A percentile compares a stretch with the other conserved stretches of the same genome.
Conservation (phyloP, 108 stramenopile genomes). For the Schizochytrium sp. region DNA sequence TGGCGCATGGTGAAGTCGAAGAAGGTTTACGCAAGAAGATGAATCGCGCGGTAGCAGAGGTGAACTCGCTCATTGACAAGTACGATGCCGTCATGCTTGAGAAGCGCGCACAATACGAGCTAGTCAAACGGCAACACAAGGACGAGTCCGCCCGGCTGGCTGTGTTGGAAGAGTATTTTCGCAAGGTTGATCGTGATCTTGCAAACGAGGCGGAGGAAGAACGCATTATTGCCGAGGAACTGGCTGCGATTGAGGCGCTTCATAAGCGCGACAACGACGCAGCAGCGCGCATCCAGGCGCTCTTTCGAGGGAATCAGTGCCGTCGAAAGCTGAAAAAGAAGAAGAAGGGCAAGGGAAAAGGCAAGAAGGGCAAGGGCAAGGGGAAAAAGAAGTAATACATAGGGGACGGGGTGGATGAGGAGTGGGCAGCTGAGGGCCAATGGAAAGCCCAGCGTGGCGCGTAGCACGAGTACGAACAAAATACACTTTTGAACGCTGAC, state of each 20-base stretch:
- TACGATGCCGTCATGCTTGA: not conserved
- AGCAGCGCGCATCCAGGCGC: conserved; percentile 9
- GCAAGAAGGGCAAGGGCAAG: conserved; percentile 6
- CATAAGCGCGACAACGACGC: not conserved
- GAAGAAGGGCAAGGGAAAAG: not conserved
- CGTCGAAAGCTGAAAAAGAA: not conserved
- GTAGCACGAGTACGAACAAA: too few species aligned
- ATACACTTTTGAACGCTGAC: too few species aligned
- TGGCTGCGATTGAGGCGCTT: not conserved
- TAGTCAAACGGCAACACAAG: not conserved
- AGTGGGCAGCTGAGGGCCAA: not conserved
- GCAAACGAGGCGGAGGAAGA: conserved; percentile 12
- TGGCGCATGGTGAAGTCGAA: not conserved
- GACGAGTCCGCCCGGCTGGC: not conserved
- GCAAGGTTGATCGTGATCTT: not conserved
- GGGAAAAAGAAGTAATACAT: not conserved
- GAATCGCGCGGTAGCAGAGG: not conserved
- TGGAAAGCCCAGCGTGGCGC: not conserved
- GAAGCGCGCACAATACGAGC: not conserved
- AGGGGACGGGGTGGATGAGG: not conserved
- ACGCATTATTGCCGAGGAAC: not conserved
- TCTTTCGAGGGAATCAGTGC: not conserved
- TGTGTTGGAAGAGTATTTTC: not conserved
- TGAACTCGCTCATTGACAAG: not conserved
- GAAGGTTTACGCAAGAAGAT: not conserved